These are phyloP conservation scores for Saksenaea oblongispora DNA, from an alignment of 371 early-diverging fungal genomes.

Conservation along the genomic window DNA sequence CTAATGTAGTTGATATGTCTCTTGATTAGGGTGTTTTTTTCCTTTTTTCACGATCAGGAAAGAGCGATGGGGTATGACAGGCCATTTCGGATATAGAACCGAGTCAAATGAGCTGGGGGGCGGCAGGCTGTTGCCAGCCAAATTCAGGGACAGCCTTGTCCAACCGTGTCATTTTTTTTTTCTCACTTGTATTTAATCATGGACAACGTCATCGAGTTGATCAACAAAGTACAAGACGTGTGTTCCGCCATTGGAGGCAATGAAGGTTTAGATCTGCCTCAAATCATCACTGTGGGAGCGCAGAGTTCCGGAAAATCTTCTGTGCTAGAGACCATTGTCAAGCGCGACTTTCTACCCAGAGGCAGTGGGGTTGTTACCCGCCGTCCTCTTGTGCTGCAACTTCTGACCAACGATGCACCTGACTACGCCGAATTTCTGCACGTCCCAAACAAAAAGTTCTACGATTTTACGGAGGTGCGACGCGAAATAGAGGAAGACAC, in stretches of 20 bases:
- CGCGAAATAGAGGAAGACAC: conserved; percentile 90
- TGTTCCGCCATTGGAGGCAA: conserved; percentile 77
- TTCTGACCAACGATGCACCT: conserved; percentile 60
- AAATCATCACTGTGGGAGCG: conserved; percentile 83
- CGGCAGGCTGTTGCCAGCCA: background rate
- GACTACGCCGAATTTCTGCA: conserved; percentile 81
- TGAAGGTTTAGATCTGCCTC: conserved; percentile 88
- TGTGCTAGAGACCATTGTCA: conserved; percentile 90
- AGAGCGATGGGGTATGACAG: no score
- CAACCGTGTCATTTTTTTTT: background rate
- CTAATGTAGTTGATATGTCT: no score
- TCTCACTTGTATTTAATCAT: conserved; percentile 31
- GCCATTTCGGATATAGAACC: background rate
- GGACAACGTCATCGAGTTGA: conserved; percentile 82
- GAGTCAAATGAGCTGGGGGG: background rate
- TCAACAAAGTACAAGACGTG: conserved; percentile 94
- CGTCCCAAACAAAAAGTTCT: conserved; percentile 72
- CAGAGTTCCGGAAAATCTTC: conserved; percentile 95
- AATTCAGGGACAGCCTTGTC: conserved; percentile 6
- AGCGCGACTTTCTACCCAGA: conserved; percentile 89
- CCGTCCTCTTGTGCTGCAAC: conserved; percentile 90
- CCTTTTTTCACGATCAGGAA: no score
- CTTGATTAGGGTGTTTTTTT: no score
- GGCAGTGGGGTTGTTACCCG: conserved; percentile 94
- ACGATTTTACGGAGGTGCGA: conserved; percentile 79